Conservation (phyloP, 805 yeast species). For the Nakazawaea sp. region DNA sequence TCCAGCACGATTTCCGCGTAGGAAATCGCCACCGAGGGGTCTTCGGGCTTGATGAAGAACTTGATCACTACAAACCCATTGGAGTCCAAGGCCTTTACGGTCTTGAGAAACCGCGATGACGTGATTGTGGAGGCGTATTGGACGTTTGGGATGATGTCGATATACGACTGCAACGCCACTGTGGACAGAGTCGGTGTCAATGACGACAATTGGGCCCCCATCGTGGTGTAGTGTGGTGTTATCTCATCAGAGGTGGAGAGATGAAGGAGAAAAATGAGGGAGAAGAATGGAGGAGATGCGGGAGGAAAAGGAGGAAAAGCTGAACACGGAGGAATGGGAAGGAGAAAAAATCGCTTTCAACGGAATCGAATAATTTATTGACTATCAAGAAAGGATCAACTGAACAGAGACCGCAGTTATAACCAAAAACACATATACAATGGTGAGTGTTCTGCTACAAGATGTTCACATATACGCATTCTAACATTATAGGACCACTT, state of each 20-base stretch:
- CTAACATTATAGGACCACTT: slow-evolving; percentile 69
- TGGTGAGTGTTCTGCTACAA: too few relatives aligned
- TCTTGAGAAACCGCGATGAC: slow-evolving; percentile 78
- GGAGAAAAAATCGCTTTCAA: background rate
- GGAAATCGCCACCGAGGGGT: slow-evolving; percentile 28
- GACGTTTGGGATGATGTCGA: slow-evolving; percentile 68
- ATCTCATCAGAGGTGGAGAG: background rate
- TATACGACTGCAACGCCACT: slow-evolving; percentile 83
- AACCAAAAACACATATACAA: too few relatives aligned
- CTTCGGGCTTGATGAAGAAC: slow-evolving; percentile 68
- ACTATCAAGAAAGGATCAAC: too few relatives aligned
- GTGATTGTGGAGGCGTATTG: slow-evolving; percentile 74
- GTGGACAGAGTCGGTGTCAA: slow-evolving; percentile 90
- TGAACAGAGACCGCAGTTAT: too few relatives aligned
- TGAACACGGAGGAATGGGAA: background rate
- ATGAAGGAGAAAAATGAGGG: background rate
- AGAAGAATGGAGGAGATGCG: background rate
- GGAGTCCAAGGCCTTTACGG: slow-evolving; percentile 71
- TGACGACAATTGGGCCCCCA: slow-evolving; percentile 86
- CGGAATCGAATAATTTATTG: too few relatives aligned
- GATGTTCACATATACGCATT: too few relatives aligned
- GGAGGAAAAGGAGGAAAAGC: background rate
- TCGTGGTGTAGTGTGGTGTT: slow-evolving; percentile 18
- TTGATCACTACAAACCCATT: slow-evolving; percentile 74
- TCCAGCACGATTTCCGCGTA: slow-evolving; percentile 18